Conservation (phyloP, 2,329 filamentous ascomycete species). For the Macrophomina phaseolina region DNA sequence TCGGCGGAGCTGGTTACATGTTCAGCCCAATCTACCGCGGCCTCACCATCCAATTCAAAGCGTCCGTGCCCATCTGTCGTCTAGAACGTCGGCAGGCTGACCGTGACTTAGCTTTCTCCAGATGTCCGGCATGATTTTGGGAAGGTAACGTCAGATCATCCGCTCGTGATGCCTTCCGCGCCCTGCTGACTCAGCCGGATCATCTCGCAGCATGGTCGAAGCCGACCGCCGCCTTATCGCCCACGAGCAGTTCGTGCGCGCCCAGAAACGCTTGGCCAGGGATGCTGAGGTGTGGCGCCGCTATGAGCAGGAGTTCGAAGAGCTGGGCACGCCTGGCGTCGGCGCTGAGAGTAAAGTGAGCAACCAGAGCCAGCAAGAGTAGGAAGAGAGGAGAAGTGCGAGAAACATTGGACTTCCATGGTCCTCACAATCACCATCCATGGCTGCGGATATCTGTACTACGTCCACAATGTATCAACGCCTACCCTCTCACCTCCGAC, state of each 20-base stretch:
- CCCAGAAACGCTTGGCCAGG: constrained; percentile 66
- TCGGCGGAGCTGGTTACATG: constrained; percentile 66
- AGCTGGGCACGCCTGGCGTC: constrained; percentile 38
- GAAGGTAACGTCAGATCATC: constrained; percentile 42
- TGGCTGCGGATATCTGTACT: no score
- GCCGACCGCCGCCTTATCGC: constrained; percentile 71
- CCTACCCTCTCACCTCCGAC: no score
- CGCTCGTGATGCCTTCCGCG: background rate
- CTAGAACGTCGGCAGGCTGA: background rate
- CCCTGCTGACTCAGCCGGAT: background rate
- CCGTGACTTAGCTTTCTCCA: constrained; percentile 70
- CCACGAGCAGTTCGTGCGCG: constrained; percentile 70
- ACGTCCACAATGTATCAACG: no score
- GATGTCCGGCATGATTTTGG: constrained; percentile 85
- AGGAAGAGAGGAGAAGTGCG: background rate
- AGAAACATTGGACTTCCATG: no score
- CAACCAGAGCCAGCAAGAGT: constrained; percentile 11
- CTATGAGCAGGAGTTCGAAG: constrained; percentile 66
- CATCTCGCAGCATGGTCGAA: constrained; percentile 55
- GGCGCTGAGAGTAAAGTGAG: constrained; percentile 16
- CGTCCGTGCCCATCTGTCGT: constrained; percentile 57
- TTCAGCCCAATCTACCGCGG: constrained; percentile 75
- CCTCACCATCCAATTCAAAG: constrained; percentile 77
- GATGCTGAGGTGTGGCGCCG: constrained; percentile 72
- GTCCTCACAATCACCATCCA: no score